A percentile compares a stretch with the other conserved stretches of the same genome.
Evolutionary conservation across 495 filamentous ascomycete species (phyloP).

Genomic region (Amphirosellinia nigrospora): DNA sequence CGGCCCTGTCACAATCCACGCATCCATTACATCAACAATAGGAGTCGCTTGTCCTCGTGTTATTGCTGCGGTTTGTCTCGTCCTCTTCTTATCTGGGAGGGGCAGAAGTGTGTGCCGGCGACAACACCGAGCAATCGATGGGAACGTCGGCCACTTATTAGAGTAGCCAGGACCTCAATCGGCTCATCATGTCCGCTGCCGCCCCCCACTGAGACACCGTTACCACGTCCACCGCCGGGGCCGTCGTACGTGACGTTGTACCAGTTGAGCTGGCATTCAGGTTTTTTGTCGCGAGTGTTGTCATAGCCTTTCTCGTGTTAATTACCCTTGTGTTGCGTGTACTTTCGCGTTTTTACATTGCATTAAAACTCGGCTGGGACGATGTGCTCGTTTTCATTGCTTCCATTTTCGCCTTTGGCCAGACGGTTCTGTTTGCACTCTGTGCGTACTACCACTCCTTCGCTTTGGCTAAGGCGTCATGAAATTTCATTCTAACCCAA

Average conservation of each 20-base stretch:
- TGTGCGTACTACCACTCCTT: conserved; percentile 16
- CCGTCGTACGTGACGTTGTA: conserved; percentile 20
- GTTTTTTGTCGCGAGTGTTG: conserved; percentile 18
- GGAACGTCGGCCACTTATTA: conserved; percentile 4
- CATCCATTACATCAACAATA: conserved; percentile 13
- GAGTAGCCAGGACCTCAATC: conserved; percentile 7
- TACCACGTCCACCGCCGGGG: conserved; percentile 19
- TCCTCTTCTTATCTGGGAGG: neutral
- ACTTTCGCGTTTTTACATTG: conserved; percentile 12
- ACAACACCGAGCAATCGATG: neutral
- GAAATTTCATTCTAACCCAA: neutral
- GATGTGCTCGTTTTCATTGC: conserved; percentile 18
- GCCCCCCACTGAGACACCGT: conserved; percentile 15
- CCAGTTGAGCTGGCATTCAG: conserved; percentile 23
- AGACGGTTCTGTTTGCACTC: conserved; percentile 24
- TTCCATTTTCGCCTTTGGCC: conserved; percentile 11
- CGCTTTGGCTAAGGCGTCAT: neutral
- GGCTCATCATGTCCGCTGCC: conserved; percentile 14
- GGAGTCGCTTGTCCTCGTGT: neutral
- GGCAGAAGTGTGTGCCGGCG: conserved; percentile 4
- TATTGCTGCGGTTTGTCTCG: neutral
- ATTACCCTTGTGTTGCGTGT: conserved; percentile 12
- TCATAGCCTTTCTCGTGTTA: conserved; percentile 18
- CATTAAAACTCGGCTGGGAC: conserved; percentile 24
- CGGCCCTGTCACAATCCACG: conserved; percentile 4